A percentile compares a stretch with the other conserved stretches of the same genome.
These are phyloP conservation scores for Euphorbia peplus DNA, from an alignment of 345 rosid genomes.

Conservation along the genomic window DNA sequence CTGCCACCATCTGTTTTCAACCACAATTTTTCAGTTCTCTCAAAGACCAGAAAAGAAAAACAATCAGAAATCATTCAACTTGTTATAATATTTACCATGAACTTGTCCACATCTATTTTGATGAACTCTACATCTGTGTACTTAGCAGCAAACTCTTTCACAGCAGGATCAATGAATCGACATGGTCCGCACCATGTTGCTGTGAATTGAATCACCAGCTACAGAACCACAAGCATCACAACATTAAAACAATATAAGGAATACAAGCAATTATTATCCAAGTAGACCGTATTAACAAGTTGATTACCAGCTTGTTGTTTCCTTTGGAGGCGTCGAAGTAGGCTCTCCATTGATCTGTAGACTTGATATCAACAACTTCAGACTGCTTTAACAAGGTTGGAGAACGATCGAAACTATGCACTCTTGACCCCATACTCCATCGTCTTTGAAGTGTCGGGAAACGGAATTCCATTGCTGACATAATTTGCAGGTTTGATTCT, in stretches of 20 bases:
- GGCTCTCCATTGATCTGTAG: conserved; percentile 53
- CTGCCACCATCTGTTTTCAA: conserved; percentile 44
- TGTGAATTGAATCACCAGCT: conserved; percentile 73
- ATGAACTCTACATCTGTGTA: conserved; percentile 58
- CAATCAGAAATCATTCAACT: neutral
- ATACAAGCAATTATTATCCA: neutral
- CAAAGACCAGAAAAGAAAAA: neutral
- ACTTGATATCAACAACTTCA: conserved; percentile 43
- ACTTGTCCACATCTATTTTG: conserved; percentile 66
- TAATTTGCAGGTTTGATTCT: neutral
- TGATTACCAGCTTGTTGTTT: conserved; percentile 56
- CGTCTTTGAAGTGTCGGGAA: conserved; percentile 1
- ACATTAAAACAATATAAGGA: neutral
- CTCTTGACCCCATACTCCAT: conserved; percentile 27
- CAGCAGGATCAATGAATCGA: conserved; percentile 46
- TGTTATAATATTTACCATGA: conserved; percentile 33
- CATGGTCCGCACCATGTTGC: conserved; percentile 87
- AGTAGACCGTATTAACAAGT: neutral
- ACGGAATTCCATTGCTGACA: conserved; percentile 3
- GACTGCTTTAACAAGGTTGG: neutral
- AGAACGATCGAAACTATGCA: neutral
- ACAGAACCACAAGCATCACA: conserved; percentile 20
- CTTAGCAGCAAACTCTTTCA: conserved; percentile 51
- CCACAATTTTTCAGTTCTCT: neutral
- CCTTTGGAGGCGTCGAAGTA: conserved; percentile 50